Conservation (phyloP, 2,329 filamentous ascomycete genomes). For the Fusarium sp. region DNA sequence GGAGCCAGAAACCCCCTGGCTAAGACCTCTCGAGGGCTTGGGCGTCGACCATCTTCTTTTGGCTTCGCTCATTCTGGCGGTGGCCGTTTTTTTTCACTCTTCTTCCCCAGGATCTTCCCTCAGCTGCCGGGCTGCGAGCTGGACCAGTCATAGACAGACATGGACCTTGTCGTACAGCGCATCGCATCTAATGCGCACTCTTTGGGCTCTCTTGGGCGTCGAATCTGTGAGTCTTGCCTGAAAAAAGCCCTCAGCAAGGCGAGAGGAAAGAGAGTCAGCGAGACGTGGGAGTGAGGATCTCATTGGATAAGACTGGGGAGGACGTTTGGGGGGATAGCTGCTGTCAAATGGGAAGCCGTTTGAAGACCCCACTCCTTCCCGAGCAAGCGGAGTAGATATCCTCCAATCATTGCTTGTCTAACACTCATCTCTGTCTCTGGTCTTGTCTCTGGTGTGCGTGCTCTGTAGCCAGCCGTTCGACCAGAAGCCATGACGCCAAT, state of each 20-base stretch:
- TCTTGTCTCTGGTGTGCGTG: neutral
- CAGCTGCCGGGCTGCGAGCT: conserved; percentile 30
- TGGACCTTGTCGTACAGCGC: conserved; percentile 6
- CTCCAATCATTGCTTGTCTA: conserved; percentile 25
- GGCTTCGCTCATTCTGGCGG: conserved; percentile 35
- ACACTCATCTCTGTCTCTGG: conserved; percentile 3
- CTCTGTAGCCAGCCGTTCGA: conserved; percentile 20
- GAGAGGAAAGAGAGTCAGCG: conserved; percentile 1
- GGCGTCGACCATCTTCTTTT: conserved; percentile 36
- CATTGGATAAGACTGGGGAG: conserved; percentile 24
- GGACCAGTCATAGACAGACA: conserved; percentile 21
- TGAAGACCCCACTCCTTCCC: conserved; percentile 32
- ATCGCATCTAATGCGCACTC: conserved; percentile 15
- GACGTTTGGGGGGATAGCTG: conserved; percentile 25
- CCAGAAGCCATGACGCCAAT: conserved; percentile 32
- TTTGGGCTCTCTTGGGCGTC: conserved; percentile 16
- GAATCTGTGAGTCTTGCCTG: conserved; percentile 10
- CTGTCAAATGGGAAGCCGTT: conserved; percentile 38
- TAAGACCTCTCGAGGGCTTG: neutral
- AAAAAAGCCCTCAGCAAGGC: conserved; percentile 30
- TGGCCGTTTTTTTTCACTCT: conserved; percentile 9
- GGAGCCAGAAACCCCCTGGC: conserved; percentile 22
- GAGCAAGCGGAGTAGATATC: conserved; percentile 20
- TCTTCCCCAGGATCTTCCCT: conserved; percentile 28
- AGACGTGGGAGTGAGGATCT: conserved; percentile 19